Evolutionary conservation across 805 yeast species (phyloP).

Genomic region (Ogataea kodamae): DNA sequence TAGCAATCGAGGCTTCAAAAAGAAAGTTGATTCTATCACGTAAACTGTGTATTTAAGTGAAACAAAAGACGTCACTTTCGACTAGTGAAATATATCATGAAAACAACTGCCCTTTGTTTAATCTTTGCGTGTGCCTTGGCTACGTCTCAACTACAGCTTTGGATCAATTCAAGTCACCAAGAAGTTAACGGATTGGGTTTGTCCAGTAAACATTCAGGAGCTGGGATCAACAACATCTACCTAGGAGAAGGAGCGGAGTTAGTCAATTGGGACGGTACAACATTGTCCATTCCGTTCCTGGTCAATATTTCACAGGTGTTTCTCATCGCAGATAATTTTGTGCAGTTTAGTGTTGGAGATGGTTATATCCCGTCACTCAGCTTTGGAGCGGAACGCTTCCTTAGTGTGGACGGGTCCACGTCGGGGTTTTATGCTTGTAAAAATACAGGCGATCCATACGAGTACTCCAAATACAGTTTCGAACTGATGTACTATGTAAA

Average conservation of each 20-base stretch:
- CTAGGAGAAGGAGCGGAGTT: slow-evolving; percentile 25
- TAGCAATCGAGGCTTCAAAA: slow-evolving; percentile 1
- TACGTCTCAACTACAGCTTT: too few species aligned
- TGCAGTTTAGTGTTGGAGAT: slow-evolving; percentile 9
- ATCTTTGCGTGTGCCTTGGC: background rate
- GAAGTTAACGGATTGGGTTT: slow-evolving; percentile 31
- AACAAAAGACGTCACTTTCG: too few species aligned
- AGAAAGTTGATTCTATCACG: background rate
- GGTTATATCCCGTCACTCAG: slow-evolving; percentile 6
- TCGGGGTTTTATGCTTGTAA: slow-evolving; percentile 37
- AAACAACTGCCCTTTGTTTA: too few species aligned
- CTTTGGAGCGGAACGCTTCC: slow-evolving; percentile 10
- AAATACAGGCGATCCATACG: slow-evolving; percentile 42
- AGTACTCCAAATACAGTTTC: slow-evolving; percentile 29
- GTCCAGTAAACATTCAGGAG: slow-evolving; percentile 42
- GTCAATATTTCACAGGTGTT: background rate
- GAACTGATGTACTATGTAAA: slow-evolving; percentile 27
- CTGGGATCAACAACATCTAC: slow-evolving; percentile 42
- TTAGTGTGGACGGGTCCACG: slow-evolving; percentile 30
- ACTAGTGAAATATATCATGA: too few species aligned
- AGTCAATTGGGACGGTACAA: slow-evolving; percentile 21
- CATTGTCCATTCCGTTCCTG: slow-evolving; percentile 2
- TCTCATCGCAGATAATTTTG: slow-evolving; percentile 1
- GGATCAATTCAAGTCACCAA: slow-evolving; percentile 24
- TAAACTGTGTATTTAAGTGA: background rate